Base-by-base conservation (phyloP, 164 flowering plant genomes). In the Saururus chinensis region DNA sequence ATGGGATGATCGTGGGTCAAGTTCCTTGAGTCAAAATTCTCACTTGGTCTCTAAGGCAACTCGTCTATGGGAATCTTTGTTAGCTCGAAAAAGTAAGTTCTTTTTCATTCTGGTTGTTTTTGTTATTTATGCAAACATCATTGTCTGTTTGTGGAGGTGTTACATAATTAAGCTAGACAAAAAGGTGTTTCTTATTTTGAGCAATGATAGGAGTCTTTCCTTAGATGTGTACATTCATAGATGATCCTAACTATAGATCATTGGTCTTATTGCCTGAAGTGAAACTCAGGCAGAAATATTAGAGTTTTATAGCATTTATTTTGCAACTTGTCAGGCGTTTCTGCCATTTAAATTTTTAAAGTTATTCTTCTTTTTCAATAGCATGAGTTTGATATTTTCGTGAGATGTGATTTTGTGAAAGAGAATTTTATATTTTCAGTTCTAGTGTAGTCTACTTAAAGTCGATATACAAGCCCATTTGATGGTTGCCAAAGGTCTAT, bases 1-100 rank as follows among this genome's bases (percentile, higher is more conserved):
- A 41, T 85, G 96, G 97, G 99, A 91, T 78, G 95, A 88, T 61
- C 87, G 86, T 55, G 84, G 85, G 54, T 76, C 96, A 45, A 80
- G 88, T 73, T 86, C 98, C 52, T 62, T 69, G 54, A 86, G 91
- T 75, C 99, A 91, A 75, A 91, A 86, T 68, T 88, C 98, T 49
- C 96, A 92, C 81, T 79, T 89, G 77, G 95, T 89, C 64, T 82
- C 96, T 62, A 91, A 85, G 77, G 97, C 98, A 64, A 87, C 96
- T 79, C 93, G 92, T 19, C 66, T 89, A 68, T 95, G 97, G 99
- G 99, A 91, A 30, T 95, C 98, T 48, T 75, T 95, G 68, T 74
- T 95, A 64, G 74, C 96, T 69, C 96, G 96, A 42, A 87, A 82
- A 68, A 79, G 99, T 95, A 69, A 76, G 92, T 67, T 45, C 35